These are phyloP conservation scores for Neoascochyta sp. DNA, from an alignment of 2,329 filamentous ascomycete genomes.

Conservation along the genomic window DNA sequence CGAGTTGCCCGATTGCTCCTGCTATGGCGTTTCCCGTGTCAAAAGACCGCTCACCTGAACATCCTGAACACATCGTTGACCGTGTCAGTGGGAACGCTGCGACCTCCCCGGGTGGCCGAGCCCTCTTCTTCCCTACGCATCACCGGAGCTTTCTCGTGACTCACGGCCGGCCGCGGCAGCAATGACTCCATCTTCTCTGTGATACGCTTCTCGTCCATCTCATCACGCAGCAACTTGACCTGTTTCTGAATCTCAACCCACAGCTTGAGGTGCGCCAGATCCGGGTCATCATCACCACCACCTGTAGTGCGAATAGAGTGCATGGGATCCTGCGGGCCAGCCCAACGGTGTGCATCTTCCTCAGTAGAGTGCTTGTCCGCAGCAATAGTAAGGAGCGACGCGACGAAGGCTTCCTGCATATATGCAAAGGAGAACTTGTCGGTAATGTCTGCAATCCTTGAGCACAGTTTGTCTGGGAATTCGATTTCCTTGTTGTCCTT, in stretches of 20 bases:
- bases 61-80: constrained; percentile 3
- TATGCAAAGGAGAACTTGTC: constrained; percentile 47
- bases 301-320: constrained; percentile 2
- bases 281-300: constrained; percentile 8
- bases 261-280: constrained; percentile 38
- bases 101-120: constrained; percentile 1
- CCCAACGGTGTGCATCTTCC: constrained; percentile 15
- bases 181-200: constrained; percentile 7
- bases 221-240: constrained; percentile 41
- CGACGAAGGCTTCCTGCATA: constrained; percentile 45
- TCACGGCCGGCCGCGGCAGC: constrained; percentile 1
- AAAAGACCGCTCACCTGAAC: constrained; percentile 6
- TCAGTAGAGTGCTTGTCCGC: constrained; percentile 7
- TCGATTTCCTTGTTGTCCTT: constrained; percentile 36
- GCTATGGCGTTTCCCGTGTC: no score
- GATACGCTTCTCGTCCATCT: constrained; percentile 32
- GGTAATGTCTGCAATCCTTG: constrained; percentile 41
- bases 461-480: constrained; percentile 42
- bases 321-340: constrained; percentile 28
- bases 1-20: no score
- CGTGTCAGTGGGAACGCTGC: no score
- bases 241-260: constrained; percentile 45
- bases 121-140: constrained; percentile 1
- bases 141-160: neutral
- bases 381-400: constrained; percentile 39